A percentile compares a stretch with the other conserved stretches of the same genome.
Conservation (phyloP, 2,329 filamentous ascomycete species). For the Lasiodiplodia citricola region DNA sequence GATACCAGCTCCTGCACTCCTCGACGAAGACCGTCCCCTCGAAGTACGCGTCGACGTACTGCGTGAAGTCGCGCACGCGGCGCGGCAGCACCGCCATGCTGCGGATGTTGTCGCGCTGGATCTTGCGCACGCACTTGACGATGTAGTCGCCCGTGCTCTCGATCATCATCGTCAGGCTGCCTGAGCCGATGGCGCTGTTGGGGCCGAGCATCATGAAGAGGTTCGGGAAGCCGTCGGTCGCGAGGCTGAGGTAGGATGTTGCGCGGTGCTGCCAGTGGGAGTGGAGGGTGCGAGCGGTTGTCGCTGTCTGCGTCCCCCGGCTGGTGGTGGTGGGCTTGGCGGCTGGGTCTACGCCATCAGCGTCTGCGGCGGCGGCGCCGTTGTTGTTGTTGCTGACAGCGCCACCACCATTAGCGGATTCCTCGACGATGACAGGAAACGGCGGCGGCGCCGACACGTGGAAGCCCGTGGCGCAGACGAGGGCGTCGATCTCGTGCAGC, state of each 20-base stretch:
- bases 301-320: no score
- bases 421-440: conserved; percentile 39
- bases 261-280: conserved; percentile 44
- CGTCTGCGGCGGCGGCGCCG: no score
- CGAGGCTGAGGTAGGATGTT: conserved; percentile 39
- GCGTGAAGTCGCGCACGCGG: conserved; percentile 38
- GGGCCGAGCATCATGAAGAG: conserved; percentile 50
- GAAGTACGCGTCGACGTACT: conserved; percentile 42
- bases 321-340: no score
- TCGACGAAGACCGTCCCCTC: conserved; percentile 40
- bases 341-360: not conserved
- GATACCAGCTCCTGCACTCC: conserved; percentile 45
- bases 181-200: conserved; percentile 48
- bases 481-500: conserved; percentile 47
- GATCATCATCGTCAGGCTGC: conserved; percentile 49
- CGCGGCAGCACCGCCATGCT: conserved; percentile 40
- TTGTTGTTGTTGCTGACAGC: no score
- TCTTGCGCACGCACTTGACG: conserved; percentile 46
- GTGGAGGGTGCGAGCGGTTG: conserved; percentile 32
- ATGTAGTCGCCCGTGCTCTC: conserved; percentile 47
- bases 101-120: conserved; percentile 50
- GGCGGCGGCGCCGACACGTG: conserved; percentile 45
- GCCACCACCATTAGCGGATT: conserved; percentile 21
- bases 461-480: conserved; percentile 55
- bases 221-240: conserved; percentile 44